A percentile compares a stretch with the other conserved stretches of the same genome.
Conservation (phyloP, 495 filamentous ascomycete species). For the Lindgomyces ingoldianus region DNA sequence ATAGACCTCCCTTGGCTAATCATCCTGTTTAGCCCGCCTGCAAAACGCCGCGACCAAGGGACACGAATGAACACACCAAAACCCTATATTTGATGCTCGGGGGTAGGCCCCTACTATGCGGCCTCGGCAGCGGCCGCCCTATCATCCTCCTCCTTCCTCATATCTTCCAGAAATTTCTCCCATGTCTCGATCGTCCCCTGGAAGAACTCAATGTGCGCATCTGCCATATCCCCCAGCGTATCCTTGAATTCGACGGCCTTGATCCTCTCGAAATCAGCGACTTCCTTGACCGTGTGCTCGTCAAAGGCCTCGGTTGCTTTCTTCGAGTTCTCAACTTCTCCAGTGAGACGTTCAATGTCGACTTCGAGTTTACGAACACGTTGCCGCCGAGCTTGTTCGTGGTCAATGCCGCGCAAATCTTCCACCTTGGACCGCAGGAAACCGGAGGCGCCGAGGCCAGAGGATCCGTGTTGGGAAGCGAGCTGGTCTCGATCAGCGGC, state of each 20-base stretch:
- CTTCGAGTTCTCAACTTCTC: constrained; percentile 83
- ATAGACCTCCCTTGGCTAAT: neutral
- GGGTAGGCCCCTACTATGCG: neutral
- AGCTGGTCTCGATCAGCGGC: constrained; percentile 85
- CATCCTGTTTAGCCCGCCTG: neutral
- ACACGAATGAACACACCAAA: too few species aligned
- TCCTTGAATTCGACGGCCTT: constrained; percentile 90
- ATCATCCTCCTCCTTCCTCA: constrained; percentile 61
- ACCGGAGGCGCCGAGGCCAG: constrained; percentile 66
- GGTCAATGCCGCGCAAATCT: constrained; percentile 94
- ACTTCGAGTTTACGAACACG: constrained; percentile 86
- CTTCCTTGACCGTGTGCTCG: constrained; percentile 90
- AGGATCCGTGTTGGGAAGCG: constrained; percentile 60
- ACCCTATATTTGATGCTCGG: too few species aligned
- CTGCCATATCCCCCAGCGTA: constrained; percentile 78
- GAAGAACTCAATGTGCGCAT: constrained; percentile 87
- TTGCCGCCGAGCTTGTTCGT: constrained; percentile 86
- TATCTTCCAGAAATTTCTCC: constrained; percentile 85
- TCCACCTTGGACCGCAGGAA: constrained; percentile 95
- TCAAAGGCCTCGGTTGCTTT: constrained; percentile 83
- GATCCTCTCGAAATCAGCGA: constrained; percentile 92
- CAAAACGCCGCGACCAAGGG: too few species aligned
- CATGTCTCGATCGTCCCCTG: constrained; percentile 75
- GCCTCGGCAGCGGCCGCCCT: constrained; percentile 12
- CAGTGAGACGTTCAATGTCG: constrained; percentile 82